Base-by-base conservation (phyloP, 2,329 filamentous ascomycete genomes). In the Penicillium palitans region DNA sequence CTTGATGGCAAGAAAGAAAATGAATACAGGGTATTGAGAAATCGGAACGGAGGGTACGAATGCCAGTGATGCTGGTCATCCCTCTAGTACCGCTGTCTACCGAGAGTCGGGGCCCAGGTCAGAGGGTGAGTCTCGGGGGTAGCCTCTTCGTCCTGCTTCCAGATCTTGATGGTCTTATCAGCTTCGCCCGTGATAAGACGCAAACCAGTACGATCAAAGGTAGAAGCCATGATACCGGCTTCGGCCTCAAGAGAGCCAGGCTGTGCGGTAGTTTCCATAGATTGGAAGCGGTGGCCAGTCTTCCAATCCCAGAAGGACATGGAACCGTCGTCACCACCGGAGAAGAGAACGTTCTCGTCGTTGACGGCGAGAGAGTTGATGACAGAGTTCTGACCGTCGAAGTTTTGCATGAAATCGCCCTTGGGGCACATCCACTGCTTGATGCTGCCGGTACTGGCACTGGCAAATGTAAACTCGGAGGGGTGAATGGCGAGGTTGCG, bases 221-320 rank as follows among this genome's bases (percentile, higher is more conserved):
- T 96, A 15, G 90, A 92, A 71, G 90, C 91, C 89, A 99, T 96
- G 66, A 99, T 87, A 53, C 96, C 96, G 6, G 91, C 88, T 77
- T 99, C 95, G 6, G 95, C 95, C 69, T 98, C 93, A 25, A 99
- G 80, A 19, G 90, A 96, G 50, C 95, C 95, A 0, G 95, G 95
- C 74, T 99, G 95, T 0, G 95, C 95, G 8, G 91, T 91, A 4
- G 91, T 96, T 67, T 99, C 93, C 13, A 93, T 83, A 9, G 87
- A 85, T 77, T 99, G 95, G 79, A 95, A 99, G 48, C 90, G 84
- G 73, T 99, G 87, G 0, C 96, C 95, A 0, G 92, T 90, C 79
- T 98, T 98, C 95, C 95, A 99, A 74, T 99, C 96, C 90, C 93
- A 99, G 81, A 99, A 99, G 66, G 87, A 90, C 81, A 98, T 95